Base-by-base conservation (phyloP, 139 green algal genomes). In the Volvox africanus region DNA sequence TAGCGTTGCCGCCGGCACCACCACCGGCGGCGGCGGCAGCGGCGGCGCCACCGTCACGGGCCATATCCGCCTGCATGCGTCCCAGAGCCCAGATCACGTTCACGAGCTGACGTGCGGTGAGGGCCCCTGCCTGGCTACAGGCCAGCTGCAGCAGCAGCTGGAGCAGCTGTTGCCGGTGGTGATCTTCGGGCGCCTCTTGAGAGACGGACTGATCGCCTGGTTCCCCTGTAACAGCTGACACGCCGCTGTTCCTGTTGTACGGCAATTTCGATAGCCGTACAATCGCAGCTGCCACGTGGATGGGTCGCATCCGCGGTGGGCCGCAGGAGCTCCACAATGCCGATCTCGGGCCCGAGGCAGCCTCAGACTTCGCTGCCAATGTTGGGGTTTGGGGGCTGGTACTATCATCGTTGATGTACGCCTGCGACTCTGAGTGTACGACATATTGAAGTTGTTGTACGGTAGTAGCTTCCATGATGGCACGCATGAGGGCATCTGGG, bases 251-350 rank as follows among this genome's bases (percentile, higher is more conserved):
- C 9, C 67, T 28, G 67, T 33, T 26, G 37, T 85, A 24, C 30
- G 20, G 79, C 37, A 87, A 32, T 26, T 88, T 88, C 28, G 82
- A 62, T 14, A 88, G 65, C 14, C 82, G 82, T 12, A 32, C 35
- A 16, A 88, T 68, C 1, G 82, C 82, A 5, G 82, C 82, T 1
- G 82, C 82, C 1, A 88, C 32, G 62, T 88, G 82, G 65, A 88
- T 88, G 20, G 82, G 82, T 36, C 17, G 82, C 82, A 80, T 19
- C 0, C 16, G 82, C 44, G 44, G 44, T 55, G 44, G 5, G 5
- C 5, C 9, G 5, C 44, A 55, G 44, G 44, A 9, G 5, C 9
- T 55, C 44, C 44, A 55, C 44, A 9, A 55, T 55, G 44, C 44
- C 9, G 44, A 55, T 9, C 5, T 9, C 44, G 44, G 5, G 9